Base-by-base conservation (phyloP, 371 early-diverging fungal species). In the Syncephalastrum sp. region DNA sequence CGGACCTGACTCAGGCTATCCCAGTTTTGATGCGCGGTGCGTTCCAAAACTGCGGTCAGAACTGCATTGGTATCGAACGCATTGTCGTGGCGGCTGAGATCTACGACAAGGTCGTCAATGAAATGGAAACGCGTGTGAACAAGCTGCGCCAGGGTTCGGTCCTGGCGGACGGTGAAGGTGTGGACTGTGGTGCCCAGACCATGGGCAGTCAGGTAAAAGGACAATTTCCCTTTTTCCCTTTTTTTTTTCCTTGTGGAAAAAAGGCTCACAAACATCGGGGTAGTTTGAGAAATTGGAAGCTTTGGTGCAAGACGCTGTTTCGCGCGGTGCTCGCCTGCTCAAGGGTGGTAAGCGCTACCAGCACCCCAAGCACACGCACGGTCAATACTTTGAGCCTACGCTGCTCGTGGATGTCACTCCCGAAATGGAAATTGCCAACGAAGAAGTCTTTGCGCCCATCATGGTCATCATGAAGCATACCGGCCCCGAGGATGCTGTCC, bases 1-100 rank as follows among this genome's bases (percentile, higher is more conserved):
- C 86, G 5, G 87, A 91, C 66, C 64, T 90, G 56, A 53, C 60
- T 14, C 87, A 90, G 46, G 81, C 84, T 42, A 67, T 87, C 29
- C 87, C 89, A 6, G 79, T 89, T 6, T 62, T 87, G 60, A 84
- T 93, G 88, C 88, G 92, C 59, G 87, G 89, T 50, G 84, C 83
- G 3, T 87, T 93, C 76, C 91, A 91, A 55, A 93, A 92, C 69
- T 81, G 89, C 54, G 93, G 93, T 14, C 94, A 93, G 64, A 93
- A 91, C 68, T 93, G 94, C 68, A 84, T 91, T 60, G 93, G 91
- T 48, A 77, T 89, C 38, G 89, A 91, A 68, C 81, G 90, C 56
- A 83, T 92, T 23, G 71, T 91, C 51, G 71, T 89, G 29, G 91
- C 91, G 50, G 71, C 72, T 49, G 72, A 63, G 47, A 69, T 88